Percentiles rank a stretch among this genome's conserved stretches.
phyloP scores from a whole-genome alignment of 257 asterid species.

The Linderniella brevidens region DNA sequence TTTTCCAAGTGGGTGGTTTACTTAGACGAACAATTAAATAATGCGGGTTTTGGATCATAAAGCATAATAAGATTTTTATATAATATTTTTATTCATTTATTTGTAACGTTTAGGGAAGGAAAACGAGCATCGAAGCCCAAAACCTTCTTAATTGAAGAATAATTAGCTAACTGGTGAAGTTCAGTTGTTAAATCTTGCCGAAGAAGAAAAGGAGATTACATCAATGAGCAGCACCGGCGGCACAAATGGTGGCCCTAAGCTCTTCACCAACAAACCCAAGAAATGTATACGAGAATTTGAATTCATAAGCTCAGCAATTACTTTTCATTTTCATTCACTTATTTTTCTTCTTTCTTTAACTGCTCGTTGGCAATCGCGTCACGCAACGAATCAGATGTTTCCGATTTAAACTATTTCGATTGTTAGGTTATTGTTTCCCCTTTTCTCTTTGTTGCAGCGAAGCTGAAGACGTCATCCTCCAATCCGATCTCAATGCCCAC shows the following conservation, averaged over 20 bases:
- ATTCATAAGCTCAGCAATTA: background rate
- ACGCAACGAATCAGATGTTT: background rate
- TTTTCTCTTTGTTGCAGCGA: conserved; percentile 24
- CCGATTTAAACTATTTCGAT: background rate
- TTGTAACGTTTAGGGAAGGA: no score
- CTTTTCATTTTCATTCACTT: background rate
- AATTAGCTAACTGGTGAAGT: no score
- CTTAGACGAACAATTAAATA: no score
- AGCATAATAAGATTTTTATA: no score
- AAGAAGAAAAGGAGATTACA: conserved; percentile 5
- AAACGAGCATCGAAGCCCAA: no score
- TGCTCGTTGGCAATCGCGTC: conserved; percentile 3
- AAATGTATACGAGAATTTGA: conserved; percentile 27
- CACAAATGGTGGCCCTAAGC: conserved; percentile 24
- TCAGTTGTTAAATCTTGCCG: background rate
- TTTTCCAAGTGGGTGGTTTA: no score
- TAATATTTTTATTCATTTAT: no score
- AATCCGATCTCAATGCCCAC: conserved; percentile 27
- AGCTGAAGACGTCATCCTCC: conserved; percentile 41
- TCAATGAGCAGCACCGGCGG: conserved; percentile 21
- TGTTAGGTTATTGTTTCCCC: background rate
- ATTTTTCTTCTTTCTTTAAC: no score
- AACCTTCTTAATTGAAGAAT: no score
- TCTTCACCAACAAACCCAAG: conserved; percentile 45
- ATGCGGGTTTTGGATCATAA: no score